phyloP scores from a whole-genome alignment of 805 yeast species.

The Ogataea zsoltii region DNA sequence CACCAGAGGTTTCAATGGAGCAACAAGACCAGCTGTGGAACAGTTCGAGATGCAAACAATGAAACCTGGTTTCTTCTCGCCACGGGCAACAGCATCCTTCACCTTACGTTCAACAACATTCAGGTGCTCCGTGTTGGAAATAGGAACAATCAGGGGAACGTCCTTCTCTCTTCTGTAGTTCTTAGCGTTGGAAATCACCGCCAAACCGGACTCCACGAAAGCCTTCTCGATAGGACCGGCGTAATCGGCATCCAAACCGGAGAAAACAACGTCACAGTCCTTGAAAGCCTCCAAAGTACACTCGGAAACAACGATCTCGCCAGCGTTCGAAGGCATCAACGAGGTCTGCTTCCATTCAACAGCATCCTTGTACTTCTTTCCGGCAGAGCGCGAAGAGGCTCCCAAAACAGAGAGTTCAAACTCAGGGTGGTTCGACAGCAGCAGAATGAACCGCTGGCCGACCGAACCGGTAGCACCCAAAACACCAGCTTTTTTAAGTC shows the following conservation, averaged over 20 bases:
- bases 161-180: slow-evolving; percentile 86
- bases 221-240: slow-evolving; percentile 93
- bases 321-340: slow-evolving; percentile 69
- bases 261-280: slow-evolving; percentile 91
- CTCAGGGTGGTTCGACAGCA: slow-evolving; percentile 85
- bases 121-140: slow-evolving; percentile 90
- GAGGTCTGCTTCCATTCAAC: slow-evolving; percentile 93
- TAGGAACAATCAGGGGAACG: slow-evolving; percentile 94
- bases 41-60: slow-evolving; percentile 96
- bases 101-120: slow-evolving; percentile 65
- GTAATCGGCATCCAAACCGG: slow-evolving; percentile 89
- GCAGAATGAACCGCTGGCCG: slow-evolving; percentile 90
- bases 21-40: slow-evolving; percentile 97
- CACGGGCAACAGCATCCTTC: slow-evolving; percentile 52
- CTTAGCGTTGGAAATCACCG: slow-evolving; percentile 91
- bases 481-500: slow-evolving; percentile 70
- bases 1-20: slow-evolving; percentile 92
- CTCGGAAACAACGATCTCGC: slow-evolving; percentile 65
- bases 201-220: slow-evolving; percentile 77
- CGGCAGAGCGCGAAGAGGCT: slow-evolving; percentile 93
- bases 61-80: slow-evolving; percentile 69
- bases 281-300: slow-evolving; percentile 77
- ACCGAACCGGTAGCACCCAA: slow-evolving; percentile 98
- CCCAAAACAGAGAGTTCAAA: slow-evolving; percentile 85
- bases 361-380: slow-evolving; percentile 81